A percentile compares a stretch with the other conserved stretches of the same genome.
These are phyloP conservation scores for Thalassiosira exigua DNA, from an alignment of 352 stramenopile genomes.

Conservation along the genomic window DNA sequence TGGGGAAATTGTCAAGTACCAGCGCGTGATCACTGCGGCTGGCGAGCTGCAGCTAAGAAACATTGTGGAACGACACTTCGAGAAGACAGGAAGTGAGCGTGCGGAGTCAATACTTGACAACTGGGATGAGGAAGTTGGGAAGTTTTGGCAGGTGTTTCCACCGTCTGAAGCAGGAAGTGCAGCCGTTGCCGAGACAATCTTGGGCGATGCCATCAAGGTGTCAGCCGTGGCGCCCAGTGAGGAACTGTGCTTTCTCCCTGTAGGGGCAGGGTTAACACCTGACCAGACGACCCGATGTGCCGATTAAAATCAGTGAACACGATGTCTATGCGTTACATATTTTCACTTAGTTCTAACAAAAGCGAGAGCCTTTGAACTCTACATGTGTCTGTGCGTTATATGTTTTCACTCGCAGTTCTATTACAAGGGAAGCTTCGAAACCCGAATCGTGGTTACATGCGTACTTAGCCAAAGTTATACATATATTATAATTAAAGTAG, in stretches of 20 bases:
- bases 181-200: constrained; percentile 51
- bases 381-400: too few species aligned
- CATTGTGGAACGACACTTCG: constrained; percentile 90
- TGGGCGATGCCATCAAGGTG: constrained; percentile 63
- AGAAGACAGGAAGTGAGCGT: constrained; percentile 89
- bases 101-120: constrained; percentile 88
- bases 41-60: constrained; percentile 88
- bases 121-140: constrained; percentile 87
- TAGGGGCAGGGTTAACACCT: constrained; percentile 67
- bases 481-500: too few species aligned
- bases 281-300: constrained; percentile 81
- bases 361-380: too few species aligned
- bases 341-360: too few species aligned
- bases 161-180: constrained; percentile 72
- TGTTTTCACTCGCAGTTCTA: too few species aligned
- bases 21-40: constrained; percentile 84
- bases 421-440: too few species aligned
- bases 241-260: constrained; percentile 82
- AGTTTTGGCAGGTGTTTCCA: constrained; percentile 87
- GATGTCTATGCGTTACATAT: too few species aligned
- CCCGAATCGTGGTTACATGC: too few species aligned
- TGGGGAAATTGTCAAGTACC: constrained; percentile 90
- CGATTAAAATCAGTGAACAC: constrained; percentile 61
- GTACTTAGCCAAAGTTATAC: too few species aligned
- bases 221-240: constrained; percentile 76